These are phyloP conservation scores for Agrocybe praecox DNA, from an alignment of 768 basidiomycete species.

Conservation along the genomic window DNA sequence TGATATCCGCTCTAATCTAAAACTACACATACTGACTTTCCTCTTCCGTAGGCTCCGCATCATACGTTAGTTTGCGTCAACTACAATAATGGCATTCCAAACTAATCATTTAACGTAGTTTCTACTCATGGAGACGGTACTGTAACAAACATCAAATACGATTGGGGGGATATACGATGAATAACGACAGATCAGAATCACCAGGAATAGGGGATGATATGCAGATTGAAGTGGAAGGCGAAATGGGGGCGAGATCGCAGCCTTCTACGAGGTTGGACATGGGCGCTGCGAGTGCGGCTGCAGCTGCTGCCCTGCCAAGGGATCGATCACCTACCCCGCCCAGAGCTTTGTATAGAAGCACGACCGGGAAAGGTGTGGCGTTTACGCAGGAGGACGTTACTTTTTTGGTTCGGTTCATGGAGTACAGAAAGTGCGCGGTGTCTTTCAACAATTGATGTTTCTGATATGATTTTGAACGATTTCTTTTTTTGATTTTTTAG, in stretches of 20 bases:
- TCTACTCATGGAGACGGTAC: conserved; percentile 90
- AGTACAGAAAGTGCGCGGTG: conserved; percentile 67
- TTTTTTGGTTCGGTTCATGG: conserved; percentile 77
- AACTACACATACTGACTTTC: not conserved
- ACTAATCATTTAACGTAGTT: conserved; percentile 42
- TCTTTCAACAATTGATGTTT: not conserved
- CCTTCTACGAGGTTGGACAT: conserved; percentile 20
- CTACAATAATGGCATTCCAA: not conserved
- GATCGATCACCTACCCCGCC: conserved; percentile 82
- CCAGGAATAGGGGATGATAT: conserved; percentile 47
- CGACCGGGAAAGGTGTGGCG: conserved; percentile 88
- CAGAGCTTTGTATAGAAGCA: conserved; percentile 76
- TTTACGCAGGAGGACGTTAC: conserved; percentile 84
- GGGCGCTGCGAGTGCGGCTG: conserved; percentile 20
- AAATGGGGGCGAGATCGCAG: not conserved
- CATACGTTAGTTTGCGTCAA: conserved; percentile 65
- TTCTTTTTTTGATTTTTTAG: conserved; percentile 13
- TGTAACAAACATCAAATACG: conserved; percentile 93
- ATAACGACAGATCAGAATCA: conserved; percentile 50
- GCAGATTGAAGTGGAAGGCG: conserved; percentile 43
- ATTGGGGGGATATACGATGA: conserved; percentile 85
- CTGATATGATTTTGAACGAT: not conserved
- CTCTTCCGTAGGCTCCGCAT: conserved; percentile 69
- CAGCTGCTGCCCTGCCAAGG: conserved; percentile 33
- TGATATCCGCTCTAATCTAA: not conserved